phyloP scores from a whole-genome alignment of 148 eudicot species.

The Chenopodium formosanum region DNA sequence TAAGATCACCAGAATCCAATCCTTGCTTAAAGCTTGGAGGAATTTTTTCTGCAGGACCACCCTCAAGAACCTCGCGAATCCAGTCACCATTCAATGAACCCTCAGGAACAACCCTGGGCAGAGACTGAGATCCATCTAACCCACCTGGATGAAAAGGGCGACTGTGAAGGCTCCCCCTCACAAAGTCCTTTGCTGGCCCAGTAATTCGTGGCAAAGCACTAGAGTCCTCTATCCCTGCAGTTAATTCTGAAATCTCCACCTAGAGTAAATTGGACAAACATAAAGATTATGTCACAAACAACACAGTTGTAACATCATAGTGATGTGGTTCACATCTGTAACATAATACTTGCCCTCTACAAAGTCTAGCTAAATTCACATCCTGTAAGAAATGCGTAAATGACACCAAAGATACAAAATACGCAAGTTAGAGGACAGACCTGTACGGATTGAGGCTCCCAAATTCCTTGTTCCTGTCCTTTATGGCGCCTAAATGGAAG shows the following conservation, averaged over 20 bases:
- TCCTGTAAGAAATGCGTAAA: background rate
- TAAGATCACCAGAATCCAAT: conserved; percentile 74
- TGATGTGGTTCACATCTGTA: background rate
- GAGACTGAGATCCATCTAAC: conserved; percentile 64
- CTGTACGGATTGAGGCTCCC: conserved; percentile 90
- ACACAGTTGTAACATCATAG: background rate
- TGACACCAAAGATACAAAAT: conserved; percentile 6
- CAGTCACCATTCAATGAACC: conserved; percentile 90
- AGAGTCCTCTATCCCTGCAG: conserved; percentile 59
- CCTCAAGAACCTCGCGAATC: conserved; percentile 72
- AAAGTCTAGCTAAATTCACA: background rate
- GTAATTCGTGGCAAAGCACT: conserved; percentile 78
- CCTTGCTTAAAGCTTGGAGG: conserved; percentile 90
- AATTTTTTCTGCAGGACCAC: conserved; percentile 59
- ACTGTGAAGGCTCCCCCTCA: conserved; percentile 80
- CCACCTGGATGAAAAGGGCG: conserved; percentile 99
- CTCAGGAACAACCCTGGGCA: conserved; percentile 63
- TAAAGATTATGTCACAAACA: conserved; percentile 16
- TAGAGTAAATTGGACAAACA: conserved; percentile 33
- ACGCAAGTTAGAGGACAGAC: conserved; percentile 33
- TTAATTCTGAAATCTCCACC: conserved; percentile 81
- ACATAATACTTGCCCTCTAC: background rate
- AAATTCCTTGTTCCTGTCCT: conserved; percentile 36
- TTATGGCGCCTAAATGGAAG: conserved; percentile 77
- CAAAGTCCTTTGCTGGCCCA: conserved; percentile 92